Evolutionary conservation across 1,284 basidiomycete species (phyloP), one percentile per base, ranked within the genome.

Genomic region (Chiua sp.): DNA sequence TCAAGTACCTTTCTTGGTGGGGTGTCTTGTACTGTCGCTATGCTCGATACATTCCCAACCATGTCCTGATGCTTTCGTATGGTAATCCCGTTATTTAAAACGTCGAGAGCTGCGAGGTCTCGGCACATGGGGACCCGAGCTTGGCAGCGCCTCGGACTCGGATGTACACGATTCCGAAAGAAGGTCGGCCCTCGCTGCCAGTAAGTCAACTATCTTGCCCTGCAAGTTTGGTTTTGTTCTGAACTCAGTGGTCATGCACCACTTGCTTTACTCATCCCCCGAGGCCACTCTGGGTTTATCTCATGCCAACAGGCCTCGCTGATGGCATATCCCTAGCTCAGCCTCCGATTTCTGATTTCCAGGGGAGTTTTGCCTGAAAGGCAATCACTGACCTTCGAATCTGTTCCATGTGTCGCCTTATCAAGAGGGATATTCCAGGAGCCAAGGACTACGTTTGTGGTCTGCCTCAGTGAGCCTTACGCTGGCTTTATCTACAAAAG

Each of bases 1-100:
- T 70, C 47, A 60, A 63, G 61, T 63, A 59, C 57, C 57, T 61
- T 72, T 75, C 59, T 62, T 64, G 72, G 68, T 59, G 65, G 63
- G 65, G 57, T 37, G 67, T 70, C 72, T 52, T 75, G 73, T 75
- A 75, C 64, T 72, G 64, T 76, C 65, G 58, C 60, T 61, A 74
- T 72, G 73, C 70, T 75, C 64, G 61, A 73, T 76, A 76, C 69
- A 63, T 66, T 66, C 64, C 63, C 66, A 56, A 7, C 72, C 70
- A 75, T 73, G 72, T 75, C 69, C 59, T 76, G 75, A 73, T 73
- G 67, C 64, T 68, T 73, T 74, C 71, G 53, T 76, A 76, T 73
- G 73, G 71, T 75, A 73, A 74, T 72, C 39, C 50, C 42, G 56
- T 71, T 64, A 65, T 72, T 75, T 55, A 65, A 75, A 74, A 16